phyloP scores from a whole-genome alignment of 1,284 basidiomycete species.

The Trametes polyzona region DNA sequence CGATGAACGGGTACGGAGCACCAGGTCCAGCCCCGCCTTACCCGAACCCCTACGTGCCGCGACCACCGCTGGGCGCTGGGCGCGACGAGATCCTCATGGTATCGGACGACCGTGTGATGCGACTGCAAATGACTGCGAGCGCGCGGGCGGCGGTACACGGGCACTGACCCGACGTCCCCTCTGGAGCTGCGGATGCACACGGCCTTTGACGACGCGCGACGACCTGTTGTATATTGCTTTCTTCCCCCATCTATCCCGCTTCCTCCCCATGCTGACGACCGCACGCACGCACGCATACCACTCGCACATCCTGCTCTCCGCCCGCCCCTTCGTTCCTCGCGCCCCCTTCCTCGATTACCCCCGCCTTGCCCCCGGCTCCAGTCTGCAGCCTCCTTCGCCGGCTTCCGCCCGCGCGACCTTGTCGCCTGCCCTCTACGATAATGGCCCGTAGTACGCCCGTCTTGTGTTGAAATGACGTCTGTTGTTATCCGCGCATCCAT shows the following conservation, averaged over 20 bases:
- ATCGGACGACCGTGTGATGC: constrained; percentile 78
- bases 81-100: constrained; percentile 82
- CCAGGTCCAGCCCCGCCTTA: constrained; percentile 38
- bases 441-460: constrained; percentile 6
- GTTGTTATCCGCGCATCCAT: constrained; percentile 2
- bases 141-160: constrained; percentile 17
- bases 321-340: not conserved
- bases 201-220: constrained; percentile 19
- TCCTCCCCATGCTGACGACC: constrained; percentile 13
- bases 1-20: constrained; percentile 46
- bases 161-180: not conserved
- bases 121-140: constrained; percentile 52
- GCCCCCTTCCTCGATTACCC: not conserved
- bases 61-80: constrained; percentile 45
- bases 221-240: constrained; percentile 26
- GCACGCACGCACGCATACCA: constrained; percentile 9
- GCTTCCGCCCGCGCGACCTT: not conserved
- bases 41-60: constrained; percentile 47
- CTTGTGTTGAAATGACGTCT: constrained; percentile 6
- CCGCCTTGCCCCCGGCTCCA: not conserved
- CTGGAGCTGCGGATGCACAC: constrained; percentile 1
- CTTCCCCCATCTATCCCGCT: constrained; percentile 5
- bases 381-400: not conserved
- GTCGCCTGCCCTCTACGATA: constrained; percentile 2
- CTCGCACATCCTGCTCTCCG: constrained; percentile 9